phyloP scores from a whole-genome alignment of 768 basidiomycete species.

The Lactifluus piperatus region DNA sequence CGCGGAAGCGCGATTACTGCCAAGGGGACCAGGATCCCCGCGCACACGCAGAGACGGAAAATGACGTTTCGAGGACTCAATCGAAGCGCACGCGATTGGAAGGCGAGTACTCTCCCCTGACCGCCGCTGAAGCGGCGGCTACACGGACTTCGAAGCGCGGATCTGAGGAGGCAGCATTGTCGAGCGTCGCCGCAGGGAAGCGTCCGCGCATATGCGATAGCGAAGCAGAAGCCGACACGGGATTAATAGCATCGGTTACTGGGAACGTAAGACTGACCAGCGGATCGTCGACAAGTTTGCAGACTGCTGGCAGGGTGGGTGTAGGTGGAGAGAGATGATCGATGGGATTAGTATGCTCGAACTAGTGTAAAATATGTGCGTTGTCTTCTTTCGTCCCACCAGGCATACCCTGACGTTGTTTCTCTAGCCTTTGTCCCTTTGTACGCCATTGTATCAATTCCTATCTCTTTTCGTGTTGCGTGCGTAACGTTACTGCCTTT shows the following conservation, averaged over 20 bases:
- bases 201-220: conserved; percentile 10
- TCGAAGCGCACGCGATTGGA: conserved; percentile 33
- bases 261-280: not conserved
- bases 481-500: conserved; percentile 6
- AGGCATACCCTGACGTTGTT: not conserved
- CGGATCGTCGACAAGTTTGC: not conserved
- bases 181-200: conserved; percentile 13
- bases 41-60: conserved; percentile 26
- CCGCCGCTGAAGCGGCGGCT: conserved; percentile 9
- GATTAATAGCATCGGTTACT: not conserved
- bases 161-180: conserved; percentile 16
- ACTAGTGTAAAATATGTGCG: conserved; percentile 14
- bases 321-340: conserved; percentile 9
- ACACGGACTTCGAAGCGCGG: conserved; percentile 15
- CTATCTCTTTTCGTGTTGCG: conserved; percentile 6
- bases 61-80: conserved; percentile 27
- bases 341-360: not conserved
- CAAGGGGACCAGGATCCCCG: conserved; percentile 22
- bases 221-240: not conserved
- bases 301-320: not conserved
- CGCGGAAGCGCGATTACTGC: conserved; percentile 29
- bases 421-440: conserved; percentile 8
- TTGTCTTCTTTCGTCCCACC: not conserved
- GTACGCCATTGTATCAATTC: conserved; percentile 17
- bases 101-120: conserved; percentile 20